These are phyloP conservation scores for Termitomyces sp. DNA, from an alignment of 1,284 basidiomycete species.

Conservation along the genomic window DNA sequence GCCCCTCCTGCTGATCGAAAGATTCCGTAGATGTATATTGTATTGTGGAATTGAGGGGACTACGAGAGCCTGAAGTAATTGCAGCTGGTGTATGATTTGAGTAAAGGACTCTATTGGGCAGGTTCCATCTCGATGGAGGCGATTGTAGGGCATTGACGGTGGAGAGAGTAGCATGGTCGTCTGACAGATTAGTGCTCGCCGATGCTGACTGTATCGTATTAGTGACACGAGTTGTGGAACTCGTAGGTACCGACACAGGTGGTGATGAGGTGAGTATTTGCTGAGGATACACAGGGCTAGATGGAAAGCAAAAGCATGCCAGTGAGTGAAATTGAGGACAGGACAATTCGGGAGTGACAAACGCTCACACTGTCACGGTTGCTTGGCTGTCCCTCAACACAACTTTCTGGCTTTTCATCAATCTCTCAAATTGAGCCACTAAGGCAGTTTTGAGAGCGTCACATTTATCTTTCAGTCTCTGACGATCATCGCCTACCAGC, in stretches of 20 bases:
- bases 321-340: not conserved
- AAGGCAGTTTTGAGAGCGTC: not conserved
- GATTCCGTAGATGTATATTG: not conserved
- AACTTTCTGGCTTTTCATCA: not conserved
- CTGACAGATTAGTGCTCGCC: no score
- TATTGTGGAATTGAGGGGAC: not conserved
- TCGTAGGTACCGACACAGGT: not conserved
- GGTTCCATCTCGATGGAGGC: no score
- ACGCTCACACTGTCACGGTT: not conserved
- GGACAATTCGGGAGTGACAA: no score
- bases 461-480: not conserved
- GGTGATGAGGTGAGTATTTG: not conserved
- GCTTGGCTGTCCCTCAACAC: not conserved
- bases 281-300: not conserved
- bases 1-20: not conserved
- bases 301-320: not conserved
- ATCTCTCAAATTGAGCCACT: not conserved
- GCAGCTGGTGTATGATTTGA: no score
- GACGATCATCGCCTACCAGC: not conserved
- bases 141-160: no score
- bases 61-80: no score
- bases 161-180: no score
- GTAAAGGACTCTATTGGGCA: no score
- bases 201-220: no score
- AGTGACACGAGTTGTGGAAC: not conserved